Evolutionary conservation across 768 basidiomycete genomes (phyloP), one percentile per base, ranked within the genome.

Genomic region (Obba rivulosa): DNA sequence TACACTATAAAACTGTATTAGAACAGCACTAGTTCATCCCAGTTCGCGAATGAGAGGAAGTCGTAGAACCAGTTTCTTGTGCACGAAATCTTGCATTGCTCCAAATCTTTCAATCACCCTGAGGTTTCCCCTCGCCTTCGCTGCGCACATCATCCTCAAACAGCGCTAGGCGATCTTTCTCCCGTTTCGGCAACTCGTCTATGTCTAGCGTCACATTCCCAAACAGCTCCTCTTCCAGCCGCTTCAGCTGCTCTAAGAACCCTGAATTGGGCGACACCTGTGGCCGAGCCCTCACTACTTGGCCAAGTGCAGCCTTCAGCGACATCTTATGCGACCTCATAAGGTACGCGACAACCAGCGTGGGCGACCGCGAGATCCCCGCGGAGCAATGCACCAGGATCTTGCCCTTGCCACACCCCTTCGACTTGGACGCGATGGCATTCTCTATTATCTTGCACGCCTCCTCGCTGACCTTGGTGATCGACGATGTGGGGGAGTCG

Each of bases 381-480:
- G 72, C 74, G 1, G 62, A 64, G 55, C 75, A 76, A 47, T 76
- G 75, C 0, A 76, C 67, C 5, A 76, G 62, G 31, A 75, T 66
- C 17, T 42, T 55, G 8, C 58, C 62, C 16, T 62, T 22, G 11
- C 25, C 50, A n/a, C 44, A 21, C 3, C 45, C 36, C 8, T 43
- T 41, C 24, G 40, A 23, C 17, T 57, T 39, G 17, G 44, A 35
- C 11, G 7, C 23, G n/a, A 37, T 18, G 24, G 46, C 46, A 25
- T 18, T 34, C 20, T 51, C 41, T 13, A 51, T 45, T 13, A 51
- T 9, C 14, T 17, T 34, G 31, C 14, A 23, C 9, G 55, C 58
- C 49, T 23, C 43, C 22, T 68, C 59, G 52, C 71, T 71, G 23
- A 69, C 60, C 8, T 62, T 50, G 7, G 45, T 35, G 34, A 74